Evolutionary conservation across 257 asterid species (phyloP).

Genomic region (Nicotiana otophora): DNA sequence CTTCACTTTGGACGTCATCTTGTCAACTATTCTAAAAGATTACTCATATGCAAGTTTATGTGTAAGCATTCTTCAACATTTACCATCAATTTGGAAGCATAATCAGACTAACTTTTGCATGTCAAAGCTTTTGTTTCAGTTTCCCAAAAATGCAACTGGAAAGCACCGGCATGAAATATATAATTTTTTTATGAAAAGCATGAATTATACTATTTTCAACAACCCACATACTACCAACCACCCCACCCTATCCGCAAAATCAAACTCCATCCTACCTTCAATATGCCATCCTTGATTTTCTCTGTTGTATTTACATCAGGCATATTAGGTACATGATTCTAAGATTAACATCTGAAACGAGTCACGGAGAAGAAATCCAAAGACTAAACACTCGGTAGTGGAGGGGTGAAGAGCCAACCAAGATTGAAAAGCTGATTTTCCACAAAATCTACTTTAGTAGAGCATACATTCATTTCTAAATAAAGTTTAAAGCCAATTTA

Average conservation of each 20-base stretch:
- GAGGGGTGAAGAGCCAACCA: background rate
- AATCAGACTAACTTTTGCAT: background rate
- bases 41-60: background rate
- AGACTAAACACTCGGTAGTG: background rate
- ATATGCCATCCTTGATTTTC: background rate
- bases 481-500: background rate
- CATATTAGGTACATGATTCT: background rate
- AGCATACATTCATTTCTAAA: background rate
- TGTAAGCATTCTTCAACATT: background rate
- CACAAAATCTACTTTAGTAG: background rate
- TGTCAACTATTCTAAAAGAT: background rate
- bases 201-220: background rate
- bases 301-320: background rate
- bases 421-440: background rate
- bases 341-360: background rate
- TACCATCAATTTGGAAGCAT: background rate
- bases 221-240: background rate
- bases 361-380: background rate
- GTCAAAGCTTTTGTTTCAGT: background rate
- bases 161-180: background rate
- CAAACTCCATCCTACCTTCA: background rate
- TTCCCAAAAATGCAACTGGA: background rate
- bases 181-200: background rate
- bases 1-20: background rate
- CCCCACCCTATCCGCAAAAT: background rate